Evolutionary conservation across 805 yeast species (phyloP).

Genomic region (Cyberlindnera amylophila): DNA sequence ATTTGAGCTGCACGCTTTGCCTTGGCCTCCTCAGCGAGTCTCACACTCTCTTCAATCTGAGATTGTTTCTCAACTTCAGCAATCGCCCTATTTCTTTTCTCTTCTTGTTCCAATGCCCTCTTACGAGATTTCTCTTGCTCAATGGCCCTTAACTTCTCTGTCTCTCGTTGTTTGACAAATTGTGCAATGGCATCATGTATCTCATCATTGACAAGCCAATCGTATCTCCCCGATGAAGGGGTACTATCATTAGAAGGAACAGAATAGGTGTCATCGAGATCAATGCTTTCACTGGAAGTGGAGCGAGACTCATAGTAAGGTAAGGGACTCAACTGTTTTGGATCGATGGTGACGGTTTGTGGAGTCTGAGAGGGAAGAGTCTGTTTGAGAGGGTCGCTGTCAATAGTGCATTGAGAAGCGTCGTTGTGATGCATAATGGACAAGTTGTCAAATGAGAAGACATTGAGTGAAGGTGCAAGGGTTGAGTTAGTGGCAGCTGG

Average conservation of each 20-base stretch:
- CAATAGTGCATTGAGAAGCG: background rate
- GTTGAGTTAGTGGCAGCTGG: background rate
- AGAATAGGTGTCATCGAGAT: background rate
- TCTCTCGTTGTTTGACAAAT: conserved; percentile 23
- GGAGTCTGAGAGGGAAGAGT: background rate
- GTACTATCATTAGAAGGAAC: background rate
- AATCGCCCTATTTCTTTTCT: too few species aligned
- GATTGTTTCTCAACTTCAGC: too few species aligned
- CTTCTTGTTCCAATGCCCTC: too few species aligned
- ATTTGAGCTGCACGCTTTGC: background rate
- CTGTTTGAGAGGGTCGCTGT: background rate
- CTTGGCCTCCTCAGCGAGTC: too few species aligned
- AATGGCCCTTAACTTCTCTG: background rate
- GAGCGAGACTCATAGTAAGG: background rate
- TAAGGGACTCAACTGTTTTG: background rate
- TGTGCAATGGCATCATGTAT: conserved; percentile 25
- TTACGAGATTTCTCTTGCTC: conserved; percentile 4
- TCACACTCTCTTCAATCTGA: too few species aligned
- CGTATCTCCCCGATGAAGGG: background rate
- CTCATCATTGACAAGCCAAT: conserved; percentile 28
- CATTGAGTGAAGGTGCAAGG: background rate
- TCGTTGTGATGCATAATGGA: background rate
- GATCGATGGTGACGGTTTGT: conserved; percentile 1
- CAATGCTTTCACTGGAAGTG: background rate
- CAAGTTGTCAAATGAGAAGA: background rate